A percentile compares a stretch with the other conserved stretches of the same genome.
Evolutionary conservation across 768 basidiomycete species (phyloP).

Genomic region (Roridomyces roridus): DNA sequence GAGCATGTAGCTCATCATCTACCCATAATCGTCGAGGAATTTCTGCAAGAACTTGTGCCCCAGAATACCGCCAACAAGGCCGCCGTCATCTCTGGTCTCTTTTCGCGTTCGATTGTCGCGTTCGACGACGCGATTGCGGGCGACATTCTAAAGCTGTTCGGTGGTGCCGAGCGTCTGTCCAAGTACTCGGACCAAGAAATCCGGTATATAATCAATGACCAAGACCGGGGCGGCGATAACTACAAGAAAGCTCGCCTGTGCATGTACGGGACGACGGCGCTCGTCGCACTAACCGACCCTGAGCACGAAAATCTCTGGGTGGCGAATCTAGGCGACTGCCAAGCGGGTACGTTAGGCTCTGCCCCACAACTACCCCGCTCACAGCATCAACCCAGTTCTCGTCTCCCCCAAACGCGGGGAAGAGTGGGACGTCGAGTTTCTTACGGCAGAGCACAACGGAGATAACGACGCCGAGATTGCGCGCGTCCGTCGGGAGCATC

Average conservation of each 20-base stretch:
- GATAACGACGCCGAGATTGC: conserved; percentile 69
- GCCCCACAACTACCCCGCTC: not conserved
- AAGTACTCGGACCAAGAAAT: conserved; percentile 63
- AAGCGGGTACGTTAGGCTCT: conserved; percentile 61
- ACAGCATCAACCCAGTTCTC: conserved; percentile 46
- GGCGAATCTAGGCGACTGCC: conserved; percentile 82
- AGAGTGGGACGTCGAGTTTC: conserved; percentile 63
- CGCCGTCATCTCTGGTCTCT: conserved; percentile 58
- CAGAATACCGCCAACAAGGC: conserved; percentile 50
- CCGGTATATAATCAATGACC: conserved; percentile 68
- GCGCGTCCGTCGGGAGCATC: conserved; percentile 68
- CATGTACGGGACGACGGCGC: conserved; percentile 82
- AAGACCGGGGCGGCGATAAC: conserved; percentile 60
- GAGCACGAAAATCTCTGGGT: conserved; percentile 75
- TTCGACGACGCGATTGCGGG: conserved; percentile 74
- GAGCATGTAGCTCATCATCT: conserved; percentile 72
- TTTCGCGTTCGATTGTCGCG: conserved; percentile 61
- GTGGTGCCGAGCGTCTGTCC: conserved; percentile 56
- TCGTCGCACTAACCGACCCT: conserved; percentile 77
- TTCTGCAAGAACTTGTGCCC: conserved; percentile 51
- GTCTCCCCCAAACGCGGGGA: conserved; percentile 51
- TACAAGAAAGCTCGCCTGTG: conserved; percentile 71
- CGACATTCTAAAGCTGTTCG: conserved; percentile 69
- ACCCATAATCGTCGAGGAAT: conserved; percentile 69
- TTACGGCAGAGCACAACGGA: conserved; percentile 77